Base-by-base conservation (phyloP, 306 rosid species). In the Pyrus pyrifolia region DNA sequence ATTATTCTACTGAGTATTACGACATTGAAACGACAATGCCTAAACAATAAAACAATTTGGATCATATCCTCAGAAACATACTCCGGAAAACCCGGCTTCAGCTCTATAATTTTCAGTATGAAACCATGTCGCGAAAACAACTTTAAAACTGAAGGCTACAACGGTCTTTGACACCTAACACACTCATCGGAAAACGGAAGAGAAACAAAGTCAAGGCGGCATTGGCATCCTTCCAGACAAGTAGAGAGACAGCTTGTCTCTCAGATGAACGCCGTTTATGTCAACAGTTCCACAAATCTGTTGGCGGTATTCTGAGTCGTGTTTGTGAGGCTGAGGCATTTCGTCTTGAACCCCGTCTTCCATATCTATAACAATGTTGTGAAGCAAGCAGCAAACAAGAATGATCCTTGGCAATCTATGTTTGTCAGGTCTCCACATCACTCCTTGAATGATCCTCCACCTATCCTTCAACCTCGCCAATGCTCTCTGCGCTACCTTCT, bases 381-480 rank as follows among this genome's bases (percentile, higher is more conserved):
- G 98, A 86, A 94, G 96, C 80, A 94, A 70, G 79, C 98, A 92
- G 72, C 97, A 94, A 63, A 92, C 97, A 0, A 94, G 90, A 74
- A 94, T 92, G 53, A 94, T 91, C 84, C 97, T 88, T 0, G 98
- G 98, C 77, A 94, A 60, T 45, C 91, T 85, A 70, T 94, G 97
- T 71, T 88, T 92, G 86, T 94, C 98, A 0, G 97, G 98, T 62
- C 98, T 83, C 98, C 98, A 92, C 97, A 94, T 94, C 22, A 83
- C 84, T 78, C 98, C 98, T 15, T 83, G 89, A 78, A 94, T 94
- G 87, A 92, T 90, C 87, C 87, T 88, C 98, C 98, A 94, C 80
- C 75, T 88, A 30, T 89, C 94, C 86, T 94, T 94, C 74, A 94
- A 82, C 86, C 93, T 89, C 38, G 87, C 71, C 68, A 92, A 73